Base-by-base conservation (phyloP, 306 rosid species). In the Cyamopsis tetragonoloba region DNA sequence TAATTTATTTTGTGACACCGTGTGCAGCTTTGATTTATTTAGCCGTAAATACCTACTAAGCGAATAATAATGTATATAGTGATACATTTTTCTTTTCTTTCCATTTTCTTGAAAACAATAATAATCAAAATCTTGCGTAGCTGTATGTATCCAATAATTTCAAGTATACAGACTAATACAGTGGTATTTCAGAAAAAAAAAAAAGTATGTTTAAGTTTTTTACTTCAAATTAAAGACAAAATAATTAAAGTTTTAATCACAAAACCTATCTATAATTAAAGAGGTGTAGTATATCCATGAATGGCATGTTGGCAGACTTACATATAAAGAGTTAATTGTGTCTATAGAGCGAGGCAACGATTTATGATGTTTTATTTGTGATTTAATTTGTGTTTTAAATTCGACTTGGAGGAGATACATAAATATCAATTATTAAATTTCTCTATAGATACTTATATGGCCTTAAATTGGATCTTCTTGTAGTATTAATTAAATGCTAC, bases 141-240 rank as follows among this genome's bases (percentile, higher is more conserved):
- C 27, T 28, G 57, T 57, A 44, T 68, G 64, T 12, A 65, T 0
- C 64, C 54, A 68, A 68, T 39, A 68, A 56, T 41, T 41, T 41
- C 31, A 39, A 1, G 3, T 27, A 44, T 13, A 28, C 3, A 11
- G 19, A 18, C n/a, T n/a, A n/a, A n/a, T n/a, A n/a, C n/a, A n/a
- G n/a, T n/a, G n/a, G n/a, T n/a, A n/a, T n/a, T n/a, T n/a, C n/a
- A n/a, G n/a, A n/a, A n/a, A n/a, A n/a, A n/a, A n/a, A n/a, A n/a
- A n/a, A n/a, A n/a, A n/a, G n/a, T n/a, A n/a, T n/a, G n/a, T n/a
- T n/a, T n/a, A n/a, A n/a, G n/a, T n/a, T n/a, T n/a, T n/a, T n/a
- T n/a, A n/a, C n/a, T n/a, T n/a, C n/a, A n/a, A n/a, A n/a, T n/a
- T n/a, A n/a, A n/a, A n/a, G n/a, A n/a, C n/a, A n/a, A n/a, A n/a